Percentiles rank a stretch among this genome's conserved stretches.
These are phyloP conservation scores for Ministeria vibrans DNA, from an alignment of 78 protist genomes.

Conservation along the genomic window DNA sequence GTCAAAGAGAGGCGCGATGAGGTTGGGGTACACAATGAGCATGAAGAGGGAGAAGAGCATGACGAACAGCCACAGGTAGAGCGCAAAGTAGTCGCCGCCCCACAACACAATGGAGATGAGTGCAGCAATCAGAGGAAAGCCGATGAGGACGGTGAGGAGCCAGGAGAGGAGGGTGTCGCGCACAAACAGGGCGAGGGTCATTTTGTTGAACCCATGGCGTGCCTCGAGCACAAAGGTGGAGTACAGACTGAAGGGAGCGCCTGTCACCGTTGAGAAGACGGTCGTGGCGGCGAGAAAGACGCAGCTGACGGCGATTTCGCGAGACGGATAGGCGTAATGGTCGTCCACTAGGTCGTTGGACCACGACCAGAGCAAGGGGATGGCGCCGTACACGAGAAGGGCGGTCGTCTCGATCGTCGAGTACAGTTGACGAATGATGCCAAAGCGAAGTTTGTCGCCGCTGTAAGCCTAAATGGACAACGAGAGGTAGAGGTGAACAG, in stretches of 20 bases:
- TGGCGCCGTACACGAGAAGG: background rate
- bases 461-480: background rate
- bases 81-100: slow-evolving; percentile 25
- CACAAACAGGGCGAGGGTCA: slow-evolving; percentile 27
- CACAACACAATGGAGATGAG: background rate
- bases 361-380: background rate
- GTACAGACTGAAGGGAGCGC: slow-evolving; percentile 45
- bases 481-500: too few species aligned
- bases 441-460: background rate
- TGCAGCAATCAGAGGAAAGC: background rate
- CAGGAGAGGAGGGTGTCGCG: slow-evolving; percentile 18
- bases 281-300: background rate
- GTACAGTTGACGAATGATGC: background rate
- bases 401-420: background rate
- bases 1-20: slow-evolving; percentile 81
- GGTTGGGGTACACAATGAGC: slow-evolving; percentile 50
- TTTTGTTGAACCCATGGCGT: slow-evolving; percentile 65
- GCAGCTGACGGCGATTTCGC: background rate
- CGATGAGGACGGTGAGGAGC: slow-evolving; percentile 15
- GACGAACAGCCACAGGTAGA: slow-evolving; percentile 37
- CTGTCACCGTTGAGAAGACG: background rate
- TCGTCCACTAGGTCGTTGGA: background rate
- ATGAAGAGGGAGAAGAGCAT: slow-evolving; percentile 20
- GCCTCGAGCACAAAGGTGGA: slow-evolving; percentile 67
- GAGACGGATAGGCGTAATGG: too few species aligned